Conservation (phyloP, 2,329 filamentous ascomycete species). For the Talaromyces sp. region DNA sequence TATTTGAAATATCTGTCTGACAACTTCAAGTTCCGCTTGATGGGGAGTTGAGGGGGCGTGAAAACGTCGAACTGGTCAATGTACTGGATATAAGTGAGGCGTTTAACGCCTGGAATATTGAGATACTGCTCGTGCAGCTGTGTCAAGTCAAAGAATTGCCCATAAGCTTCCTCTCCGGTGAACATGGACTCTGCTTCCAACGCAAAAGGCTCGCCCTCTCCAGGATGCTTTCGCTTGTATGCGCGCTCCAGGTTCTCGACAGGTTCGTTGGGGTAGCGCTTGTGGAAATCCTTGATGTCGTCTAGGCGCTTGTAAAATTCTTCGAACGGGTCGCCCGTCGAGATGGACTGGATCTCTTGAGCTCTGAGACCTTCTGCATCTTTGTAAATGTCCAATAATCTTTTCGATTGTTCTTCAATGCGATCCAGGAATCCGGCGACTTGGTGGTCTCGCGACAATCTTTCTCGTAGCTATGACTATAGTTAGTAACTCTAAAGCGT, state of each 20-base stretch:
- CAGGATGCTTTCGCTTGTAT: slow-evolving; percentile 67
- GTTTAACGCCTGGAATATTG: slow-evolving; percentile 80
- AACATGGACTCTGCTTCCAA: slow-evolving; percentile 84
- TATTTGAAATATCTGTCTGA: slow-evolving; percentile 92
- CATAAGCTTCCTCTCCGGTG: slow-evolving; percentile 89
- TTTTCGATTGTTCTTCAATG: slow-evolving; percentile 78
- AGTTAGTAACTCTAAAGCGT: slow-evolving; percentile 8
- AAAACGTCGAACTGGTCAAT: slow-evolving; percentile 89
- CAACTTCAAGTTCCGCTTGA: slow-evolving; percentile 77
- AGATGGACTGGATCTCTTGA: slow-evolving; percentile 77
- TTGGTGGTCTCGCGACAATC: slow-evolving; percentile 86
- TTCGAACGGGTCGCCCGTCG: slow-evolving; percentile 78
- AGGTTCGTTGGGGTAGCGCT: slow-evolving; percentile 85
- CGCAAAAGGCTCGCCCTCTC: slow-evolving; percentile 57
- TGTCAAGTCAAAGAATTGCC: slow-evolving; percentile 86
- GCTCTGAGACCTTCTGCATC: slow-evolving; percentile 67
- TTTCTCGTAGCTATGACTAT: slow-evolving; percentile 68
- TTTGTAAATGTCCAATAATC: slow-evolving; percentile 76
- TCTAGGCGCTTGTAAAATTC: slow-evolving; percentile 83
- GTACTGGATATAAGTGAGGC: slow-evolving; percentile 86
- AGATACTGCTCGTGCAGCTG: slow-evolving; percentile 79
- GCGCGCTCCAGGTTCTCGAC: slow-evolving; percentile 92
- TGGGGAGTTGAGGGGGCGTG: slow-evolving; percentile 61
- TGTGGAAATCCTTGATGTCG: slow-evolving; percentile 80
- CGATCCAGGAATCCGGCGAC: slow-evolving; percentile 78